Base-by-base conservation (phyloP, 1,139 yeast genomes). In the Maudiozyma humilis region DNA sequence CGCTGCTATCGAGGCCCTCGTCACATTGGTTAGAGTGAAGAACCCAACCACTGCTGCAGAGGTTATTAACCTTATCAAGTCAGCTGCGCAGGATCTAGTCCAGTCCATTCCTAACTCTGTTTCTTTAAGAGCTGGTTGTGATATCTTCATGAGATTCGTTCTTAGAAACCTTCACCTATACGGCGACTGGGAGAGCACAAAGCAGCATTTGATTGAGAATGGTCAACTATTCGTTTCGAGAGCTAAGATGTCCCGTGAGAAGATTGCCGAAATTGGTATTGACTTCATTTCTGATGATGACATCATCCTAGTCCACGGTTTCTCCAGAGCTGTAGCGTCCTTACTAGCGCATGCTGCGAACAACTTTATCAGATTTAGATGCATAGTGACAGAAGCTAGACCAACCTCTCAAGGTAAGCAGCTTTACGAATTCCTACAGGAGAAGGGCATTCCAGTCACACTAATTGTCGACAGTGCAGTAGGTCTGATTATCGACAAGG, bases 101-200 rank as follows among this genome's bases (percentile, higher is more conserved):
- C 66, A 74, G 32, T 79, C 89, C 12, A 89, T 93, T 51, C 79
- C 89, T 36, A 91, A 93, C 66, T 88, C 96, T 27, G 86, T 91
- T 43, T 88, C 96, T 12, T 71, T 93, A 47, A 79, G 93, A 29
- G 99, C 99, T 0, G 99, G 99, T 16, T 91, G 98, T 70, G 99
- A 93, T 65, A 74, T 93, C 57, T 93, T 93, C 64, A 85, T 87
- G 77, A 72, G 98, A 54, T 93, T 91, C 58, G 96, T 93, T 12
- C 72, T 88, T 52, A 73, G 95, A 63, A 88, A 89, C 66, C 83
- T 93, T 36, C 88, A 88, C 64, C 71, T 86, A 42, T 87, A 87
- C 61, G 81, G 87, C 20, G 96, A 91, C 63, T 93, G 97, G 94
- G 98, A 91, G 58, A 79, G 91, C n/a, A 88, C 96, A 63, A 79